A percentile compares a stretch with the other conserved stretches of the same genome.
Evolutionary conservation across 2,329 filamentous ascomycete genomes (phyloP).

Genomic region (Waltergamsia citrina): DNA sequence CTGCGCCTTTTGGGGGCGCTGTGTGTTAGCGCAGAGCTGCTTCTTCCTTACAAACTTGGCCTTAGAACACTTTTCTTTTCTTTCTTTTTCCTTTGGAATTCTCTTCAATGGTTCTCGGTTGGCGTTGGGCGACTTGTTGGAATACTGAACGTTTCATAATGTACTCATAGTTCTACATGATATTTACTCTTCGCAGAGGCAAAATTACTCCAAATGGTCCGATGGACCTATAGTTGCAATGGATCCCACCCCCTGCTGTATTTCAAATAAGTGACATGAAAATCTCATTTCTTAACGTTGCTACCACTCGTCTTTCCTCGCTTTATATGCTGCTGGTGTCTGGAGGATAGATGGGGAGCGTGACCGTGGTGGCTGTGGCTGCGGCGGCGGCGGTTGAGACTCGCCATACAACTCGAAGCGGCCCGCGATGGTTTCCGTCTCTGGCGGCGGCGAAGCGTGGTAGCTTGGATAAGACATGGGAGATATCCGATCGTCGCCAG

Average conservation of each 20-base stretch:
- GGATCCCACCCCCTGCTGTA: no score
- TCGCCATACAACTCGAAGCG: conserved; percentile 36
- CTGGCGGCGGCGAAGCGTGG: conserved; percentile 8
- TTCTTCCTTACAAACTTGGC: conserved; percentile 3
- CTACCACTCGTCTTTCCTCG: not conserved
- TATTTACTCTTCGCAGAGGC: no score
- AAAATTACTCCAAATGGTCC: no score
- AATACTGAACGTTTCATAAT: not conserved
- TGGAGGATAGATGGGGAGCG: conserved; percentile 3
- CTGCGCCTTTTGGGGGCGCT: conserved; percentile 61
- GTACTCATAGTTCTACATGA: no score
- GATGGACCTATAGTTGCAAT: no score
- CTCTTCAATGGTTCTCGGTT: no score
- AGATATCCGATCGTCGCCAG: conserved; percentile 7
- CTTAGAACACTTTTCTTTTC: conserved; percentile 3
- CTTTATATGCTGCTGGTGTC: conserved; percentile 2
- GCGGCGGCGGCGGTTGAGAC: not conserved
- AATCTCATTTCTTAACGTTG: not conserved
- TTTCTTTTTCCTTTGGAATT: not conserved
- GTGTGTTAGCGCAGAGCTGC: conserved; percentile 25
- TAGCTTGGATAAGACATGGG: conserved; percentile 8
- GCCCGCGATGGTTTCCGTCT: conserved; percentile 17
- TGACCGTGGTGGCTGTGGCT: conserved; percentile 1
- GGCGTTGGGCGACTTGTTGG: not conserved
- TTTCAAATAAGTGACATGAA: not conserved